A percentile compares a stretch with the other conserved stretches of the same genome.
Evolutionary conservation across 2,329 filamentous ascomycete genomes (phyloP).

Genomic region (Fonsecaea monophora): DNA sequence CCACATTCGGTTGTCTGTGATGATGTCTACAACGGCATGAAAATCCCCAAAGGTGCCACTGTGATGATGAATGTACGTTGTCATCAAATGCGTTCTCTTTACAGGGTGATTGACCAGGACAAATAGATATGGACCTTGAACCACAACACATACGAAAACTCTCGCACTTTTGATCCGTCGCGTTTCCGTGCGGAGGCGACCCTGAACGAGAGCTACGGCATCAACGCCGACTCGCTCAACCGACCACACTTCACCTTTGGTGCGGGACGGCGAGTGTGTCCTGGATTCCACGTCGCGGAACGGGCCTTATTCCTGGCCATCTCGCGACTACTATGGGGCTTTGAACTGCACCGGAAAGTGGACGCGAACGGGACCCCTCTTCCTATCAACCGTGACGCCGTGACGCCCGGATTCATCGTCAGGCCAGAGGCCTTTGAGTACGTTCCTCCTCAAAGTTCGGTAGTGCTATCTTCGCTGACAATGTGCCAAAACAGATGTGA

Average conservation of each 20-base stretch:
- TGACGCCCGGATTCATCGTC: not conserved
- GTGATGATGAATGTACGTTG: not conserved
- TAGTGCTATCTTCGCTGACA: not conserved
- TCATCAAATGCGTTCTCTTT: not conserved
- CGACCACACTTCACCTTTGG: not conserved
- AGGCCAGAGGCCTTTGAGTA: not conserved
- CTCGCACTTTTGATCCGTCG: not conserved
- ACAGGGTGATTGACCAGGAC: not conserved
- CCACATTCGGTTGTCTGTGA: not conserved
- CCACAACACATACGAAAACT: not conserved
- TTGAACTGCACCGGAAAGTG: not conserved
- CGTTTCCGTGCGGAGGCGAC: not conserved
- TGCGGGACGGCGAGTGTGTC: not conserved
- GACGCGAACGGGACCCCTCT: not conserved
- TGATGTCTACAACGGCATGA: not conserved
- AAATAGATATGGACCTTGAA: not conserved
- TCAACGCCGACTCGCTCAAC: not conserved
- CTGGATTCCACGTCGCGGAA: constrained; percentile 2
- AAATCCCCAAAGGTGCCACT: not conserved
- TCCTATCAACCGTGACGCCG: not conserved
- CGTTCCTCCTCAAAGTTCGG: not conserved
- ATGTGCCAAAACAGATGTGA: not conserved
- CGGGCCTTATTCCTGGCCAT: not conserved
- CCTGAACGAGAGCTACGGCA: not conserved
- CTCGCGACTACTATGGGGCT: not conserved